phyloP scores from a whole-genome alignment of 176 grass and related monocot genomes.

The Dendrocalamus sinicus region DNA sequence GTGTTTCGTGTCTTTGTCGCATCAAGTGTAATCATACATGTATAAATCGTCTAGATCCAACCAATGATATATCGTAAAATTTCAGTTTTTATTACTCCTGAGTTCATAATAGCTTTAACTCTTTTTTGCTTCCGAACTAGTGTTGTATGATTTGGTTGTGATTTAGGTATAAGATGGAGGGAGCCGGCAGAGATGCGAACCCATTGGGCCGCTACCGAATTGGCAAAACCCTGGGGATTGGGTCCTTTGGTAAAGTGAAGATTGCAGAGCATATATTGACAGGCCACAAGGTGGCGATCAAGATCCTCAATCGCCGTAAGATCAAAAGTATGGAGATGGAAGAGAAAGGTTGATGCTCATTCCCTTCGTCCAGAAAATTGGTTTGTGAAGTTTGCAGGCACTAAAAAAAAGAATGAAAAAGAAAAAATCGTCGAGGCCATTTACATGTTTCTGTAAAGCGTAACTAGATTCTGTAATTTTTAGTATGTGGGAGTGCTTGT shows the following conservation, averaged over 20 bases:
- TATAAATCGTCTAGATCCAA: slow-evolving; percentile 9
- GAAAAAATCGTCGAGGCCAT: background rate
- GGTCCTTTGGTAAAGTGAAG: slow-evolving; percentile 86
- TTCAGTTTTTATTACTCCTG: background rate
- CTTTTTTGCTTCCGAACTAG: background rate
- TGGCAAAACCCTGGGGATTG: slow-evolving; percentile 86
- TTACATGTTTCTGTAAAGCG: background rate
- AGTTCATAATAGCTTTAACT: background rate
- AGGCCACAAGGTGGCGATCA: slow-evolving; percentile 81
- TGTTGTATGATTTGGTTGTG: background rate
- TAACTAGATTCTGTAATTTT: background rate
- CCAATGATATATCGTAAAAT: background rate
- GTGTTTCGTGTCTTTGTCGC: background rate
- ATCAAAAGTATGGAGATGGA: slow-evolving; percentile 89
- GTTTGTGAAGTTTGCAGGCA: background rate
- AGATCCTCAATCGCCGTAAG: slow-evolving; percentile 84
- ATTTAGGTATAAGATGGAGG: slow-evolving; percentile 65
- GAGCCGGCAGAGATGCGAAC: slow-evolving; percentile 53
- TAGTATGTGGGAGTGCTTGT: background rate
- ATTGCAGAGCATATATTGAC: slow-evolving; percentile 83
- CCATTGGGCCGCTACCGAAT: slow-evolving; percentile 67
- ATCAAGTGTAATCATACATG: background rate
- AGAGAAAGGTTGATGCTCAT: slow-evolving; percentile 70
- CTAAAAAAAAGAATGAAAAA: background rate
- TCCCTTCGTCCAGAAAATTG: background rate